Percentiles rank a stretch among this genome's conserved stretches.
Evolutionary conservation across 371 early-diverging fungal species (phyloP).

Genomic region (Mycotypha africana): DNA sequence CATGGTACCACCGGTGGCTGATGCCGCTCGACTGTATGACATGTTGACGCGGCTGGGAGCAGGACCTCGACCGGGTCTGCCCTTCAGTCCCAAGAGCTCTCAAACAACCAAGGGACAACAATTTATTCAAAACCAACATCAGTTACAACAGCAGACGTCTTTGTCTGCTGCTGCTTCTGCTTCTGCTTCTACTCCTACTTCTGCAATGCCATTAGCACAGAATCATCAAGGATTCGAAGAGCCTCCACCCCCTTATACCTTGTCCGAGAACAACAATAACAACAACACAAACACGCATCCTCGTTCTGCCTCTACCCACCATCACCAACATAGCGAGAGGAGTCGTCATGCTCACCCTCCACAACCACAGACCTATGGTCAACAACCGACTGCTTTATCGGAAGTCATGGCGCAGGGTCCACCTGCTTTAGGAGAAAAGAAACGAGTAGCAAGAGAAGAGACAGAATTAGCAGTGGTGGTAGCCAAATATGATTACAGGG

Average conservation of each 20-base stretch:
- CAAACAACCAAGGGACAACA: background rate
- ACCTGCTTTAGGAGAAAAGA: background rate
- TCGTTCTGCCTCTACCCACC: background rate
- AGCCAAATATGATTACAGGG: slow-evolving; percentile 70
- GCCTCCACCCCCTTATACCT: slow-evolving; percentile 13
- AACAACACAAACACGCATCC: background rate
- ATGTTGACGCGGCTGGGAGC: slow-evolving; percentile 26
- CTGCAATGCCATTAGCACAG: background rate
- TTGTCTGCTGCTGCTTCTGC: background rate
- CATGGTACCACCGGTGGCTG: slow-evolving; percentile 16
- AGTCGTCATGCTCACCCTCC: no score
- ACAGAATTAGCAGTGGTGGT: slow-evolving; percentile 33
- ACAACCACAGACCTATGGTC: no score
- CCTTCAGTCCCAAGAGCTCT: slow-evolving; percentile 12
- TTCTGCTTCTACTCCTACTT: background rate
- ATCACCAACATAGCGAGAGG: no score
- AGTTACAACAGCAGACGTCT: background rate
- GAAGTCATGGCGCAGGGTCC: no score
- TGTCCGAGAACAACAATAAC: background rate
- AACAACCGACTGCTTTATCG: background rate
- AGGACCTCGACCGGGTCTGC: slow-evolving; percentile 11
- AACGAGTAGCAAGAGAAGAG: background rate
- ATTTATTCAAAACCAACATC: background rate
- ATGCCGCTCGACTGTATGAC: slow-evolving; percentile 24
- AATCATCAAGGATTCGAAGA: slow-evolving; percentile 5